phyloP scores from a whole-genome alignment of 106 monocot genomes.

The Phalaenopsis equestris region DNA sequence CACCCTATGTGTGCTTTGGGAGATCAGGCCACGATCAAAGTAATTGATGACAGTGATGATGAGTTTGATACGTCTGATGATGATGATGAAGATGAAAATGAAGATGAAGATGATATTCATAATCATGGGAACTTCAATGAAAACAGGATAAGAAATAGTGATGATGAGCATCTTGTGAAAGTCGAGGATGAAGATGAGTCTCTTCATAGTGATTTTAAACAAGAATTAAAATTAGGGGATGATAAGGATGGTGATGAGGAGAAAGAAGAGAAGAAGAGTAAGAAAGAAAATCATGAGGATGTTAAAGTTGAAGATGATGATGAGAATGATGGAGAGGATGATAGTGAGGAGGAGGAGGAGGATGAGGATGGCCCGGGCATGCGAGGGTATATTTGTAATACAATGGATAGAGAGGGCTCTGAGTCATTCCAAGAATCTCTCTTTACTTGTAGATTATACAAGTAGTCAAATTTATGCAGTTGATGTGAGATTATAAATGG shows the following conservation, averaged over 20 bases:
- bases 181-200: not conserved
- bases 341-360: not conserved
- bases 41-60: not conserved
- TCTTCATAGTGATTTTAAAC: constrained; percentile 4
- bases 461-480: not conserved
- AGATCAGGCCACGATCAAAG: not conserved
- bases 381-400: constrained; percentile 3
- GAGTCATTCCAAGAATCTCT: constrained; percentile 6
- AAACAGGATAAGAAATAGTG: not conserved
- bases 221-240: not conserved
- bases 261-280: not conserved
- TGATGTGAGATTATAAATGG: not conserved
- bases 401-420: constrained; percentile 5
- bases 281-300: not conserved
- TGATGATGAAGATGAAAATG: not conserved
- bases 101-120: not conserved
- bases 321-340: not conserved
- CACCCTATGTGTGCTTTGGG: constrained; percentile 39
- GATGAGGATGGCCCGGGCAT: not conserved
- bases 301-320: not conserved
- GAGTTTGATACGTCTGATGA: not conserved
- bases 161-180: not conserved
- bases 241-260: not conserved
- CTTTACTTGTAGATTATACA: constrained; percentile 2
- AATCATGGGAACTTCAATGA: not conserved